A percentile compares a stretch with the other conserved stretches of the same genome.
Evolutionary conservation across 2,329 filamentous ascomycete genomes (phyloP).

Genomic region (Biscogniauxia mediterranea): DNA sequence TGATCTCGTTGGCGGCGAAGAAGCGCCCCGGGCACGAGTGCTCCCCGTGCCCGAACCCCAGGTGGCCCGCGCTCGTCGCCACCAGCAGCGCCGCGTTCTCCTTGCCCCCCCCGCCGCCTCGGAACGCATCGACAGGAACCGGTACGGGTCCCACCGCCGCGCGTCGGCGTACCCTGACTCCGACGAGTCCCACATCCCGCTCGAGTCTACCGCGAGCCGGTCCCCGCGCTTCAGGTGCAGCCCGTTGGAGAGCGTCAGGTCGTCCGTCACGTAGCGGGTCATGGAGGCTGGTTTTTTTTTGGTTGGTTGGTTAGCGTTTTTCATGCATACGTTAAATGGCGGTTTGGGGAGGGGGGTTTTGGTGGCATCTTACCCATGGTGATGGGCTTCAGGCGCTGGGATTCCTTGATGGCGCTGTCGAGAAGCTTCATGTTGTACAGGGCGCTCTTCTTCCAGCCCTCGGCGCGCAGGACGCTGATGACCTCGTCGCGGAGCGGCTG

Average conservation of each 20-base stretch:
- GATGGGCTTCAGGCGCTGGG: slow-evolving; percentile 30
- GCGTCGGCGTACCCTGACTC: slow-evolving; percentile 18
- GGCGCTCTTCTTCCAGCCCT: slow-evolving; percentile 23
- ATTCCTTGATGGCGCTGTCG: slow-evolving; percentile 39
- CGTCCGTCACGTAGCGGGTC: slow-evolving; percentile 17
- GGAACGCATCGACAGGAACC: slow-evolving; percentile 26
- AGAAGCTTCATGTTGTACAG: slow-evolving; percentile 33
- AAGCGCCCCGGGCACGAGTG: slow-evolving; percentile 32
- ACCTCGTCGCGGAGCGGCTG: slow-evolving; percentile 44
- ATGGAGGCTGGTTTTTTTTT: slow-evolving; percentile 25
- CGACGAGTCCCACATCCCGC: slow-evolving; percentile 18
- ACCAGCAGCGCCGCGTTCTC: slow-evolving; percentile 29
- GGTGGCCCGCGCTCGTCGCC: slow-evolving; percentile 24
- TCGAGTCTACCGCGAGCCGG: slow-evolving; percentile 20
- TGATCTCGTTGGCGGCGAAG: slow-evolving; percentile 37
- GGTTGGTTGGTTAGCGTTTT: background rate
- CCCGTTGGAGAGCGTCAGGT: slow-evolving; percentile 20
- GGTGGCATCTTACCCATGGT: slow-evolving; percentile 19
- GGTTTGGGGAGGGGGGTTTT: background rate
- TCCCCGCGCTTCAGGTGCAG: slow-evolving; percentile 20
- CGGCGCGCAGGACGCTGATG: slow-evolving; percentile 18
- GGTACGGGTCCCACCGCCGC: slow-evolving; percentile 18
- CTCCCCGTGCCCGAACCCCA: slow-evolving; percentile 37
- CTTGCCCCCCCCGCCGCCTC: slow-evolving; percentile 5
- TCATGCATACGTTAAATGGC: too few species aligned